Base-by-base conservation (phyloP, 805 yeast species). In the Candida easanensis region DNA sequence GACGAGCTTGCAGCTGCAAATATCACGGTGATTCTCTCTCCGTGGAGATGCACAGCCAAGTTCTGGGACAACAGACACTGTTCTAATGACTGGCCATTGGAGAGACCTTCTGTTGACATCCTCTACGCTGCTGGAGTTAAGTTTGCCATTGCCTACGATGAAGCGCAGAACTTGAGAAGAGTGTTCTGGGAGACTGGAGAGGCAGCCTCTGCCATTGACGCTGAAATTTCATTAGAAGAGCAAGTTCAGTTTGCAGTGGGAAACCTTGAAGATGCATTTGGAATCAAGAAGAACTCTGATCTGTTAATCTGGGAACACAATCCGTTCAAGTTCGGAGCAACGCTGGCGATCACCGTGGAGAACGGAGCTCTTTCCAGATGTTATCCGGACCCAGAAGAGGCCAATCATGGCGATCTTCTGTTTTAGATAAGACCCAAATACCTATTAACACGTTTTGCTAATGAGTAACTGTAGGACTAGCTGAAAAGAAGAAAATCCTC, bases 61-160 rank as follows among this genome's bases (percentile, higher is more conserved):
- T 41, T 36, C 35, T 41, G 44, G 44, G 44, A 36, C 8, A 41
- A 41, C 22, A 36, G 44, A 35, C 40, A 36, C 16, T 41, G 44
- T 26, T 41, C 44, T 13, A 31, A 25, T 19, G 40, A 37, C 31
- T 36, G 40, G 44, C 44, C 44, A 4, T 19, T 41, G 21, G 40
- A 36, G 33, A 36, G 40, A 20, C 40, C 44, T 8, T 41, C 44
- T 3, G 44, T 41, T 10, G 40, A 41, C 20, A 41, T 41, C 21
- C 30, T 41, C 4, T 25, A 41, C 25, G 37, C 19, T 9, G 44
- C 44, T 36, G 44, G 44, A 23, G 44, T 41, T 16, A 13, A 23
- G 16, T 41, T 41, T 15, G 39, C 39, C 1, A 32, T 41, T 36
- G 38, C 44, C 20, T 41, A 41, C 25, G 44, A 41, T 13, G 40